These are phyloP conservation scores for Naganishia sp. DNA, from an alignment of 1,284 basidiomycete genomes.

Conservation along the genomic window DNA sequence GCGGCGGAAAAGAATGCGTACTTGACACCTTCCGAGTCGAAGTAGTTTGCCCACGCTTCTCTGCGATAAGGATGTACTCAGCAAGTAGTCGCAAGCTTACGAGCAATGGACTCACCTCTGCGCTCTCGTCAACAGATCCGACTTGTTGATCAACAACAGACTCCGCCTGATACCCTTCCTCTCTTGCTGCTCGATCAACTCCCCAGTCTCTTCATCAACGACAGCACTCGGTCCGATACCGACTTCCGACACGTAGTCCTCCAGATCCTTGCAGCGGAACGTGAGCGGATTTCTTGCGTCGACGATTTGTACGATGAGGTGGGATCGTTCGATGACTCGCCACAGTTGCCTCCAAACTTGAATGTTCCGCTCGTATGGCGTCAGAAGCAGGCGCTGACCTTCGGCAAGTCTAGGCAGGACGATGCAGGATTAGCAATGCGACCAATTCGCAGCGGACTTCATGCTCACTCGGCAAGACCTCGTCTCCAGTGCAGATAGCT, in stretches of 20 bases:
- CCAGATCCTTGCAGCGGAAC: constrained; percentile 90
- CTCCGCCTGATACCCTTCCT: constrained; percentile 71
- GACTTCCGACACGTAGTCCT: constrained; percentile 79
- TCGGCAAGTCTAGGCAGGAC: constrained; percentile 45
- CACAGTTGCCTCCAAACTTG: constrained; percentile 97
- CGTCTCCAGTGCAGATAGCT: constrained; percentile 88
- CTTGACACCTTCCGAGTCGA: constrained; percentile 74
- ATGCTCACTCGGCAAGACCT: constrained; percentile 76
- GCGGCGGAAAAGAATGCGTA: constrained; percentile 97
- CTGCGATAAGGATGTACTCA: constrained; percentile 48
- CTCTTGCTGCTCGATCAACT: constrained; percentile 45
- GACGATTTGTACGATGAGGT: constrained; percentile 91
- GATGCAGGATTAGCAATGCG: too few species aligned
- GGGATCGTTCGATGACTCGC: constrained; percentile 90
- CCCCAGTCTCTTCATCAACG: constrained; percentile 67
- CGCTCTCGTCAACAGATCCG: constrained; percentile 82
- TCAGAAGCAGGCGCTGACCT: constrained; percentile 69
- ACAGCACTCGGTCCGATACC: constrained; percentile 69
- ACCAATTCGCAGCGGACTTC: too few species aligned
- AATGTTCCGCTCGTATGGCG: constrained; percentile 92
- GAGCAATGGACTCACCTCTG: constrained; percentile 66
- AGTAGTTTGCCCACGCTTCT: constrained; percentile 87
- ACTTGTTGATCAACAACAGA: constrained; percentile 92
- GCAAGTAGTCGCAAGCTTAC: too few species aligned
- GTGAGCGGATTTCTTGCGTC: constrained; percentile 89